Conservation (phyloP, 108 stramenopile species). For the Cyclotella distinguenda region DNA sequence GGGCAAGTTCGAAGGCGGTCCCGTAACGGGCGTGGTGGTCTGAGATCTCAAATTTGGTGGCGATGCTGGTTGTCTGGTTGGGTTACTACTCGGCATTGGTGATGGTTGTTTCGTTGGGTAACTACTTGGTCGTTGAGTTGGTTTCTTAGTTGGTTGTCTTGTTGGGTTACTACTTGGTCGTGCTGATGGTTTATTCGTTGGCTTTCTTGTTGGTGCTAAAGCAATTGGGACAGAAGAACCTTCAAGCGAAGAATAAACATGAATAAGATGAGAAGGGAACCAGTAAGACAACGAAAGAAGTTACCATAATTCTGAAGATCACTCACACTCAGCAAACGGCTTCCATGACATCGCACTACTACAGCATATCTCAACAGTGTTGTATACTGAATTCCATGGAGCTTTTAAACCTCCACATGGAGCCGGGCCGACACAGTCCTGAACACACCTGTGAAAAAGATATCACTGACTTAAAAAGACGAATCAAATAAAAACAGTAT, state of each 20-base stretch:
- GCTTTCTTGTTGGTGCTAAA: neutral
- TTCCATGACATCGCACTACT: constrained; percentile 26
- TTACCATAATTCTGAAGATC: neutral
- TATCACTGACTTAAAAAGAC: neutral
- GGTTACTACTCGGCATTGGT: no score
- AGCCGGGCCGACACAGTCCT: constrained; percentile 20
- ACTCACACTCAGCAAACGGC: constrained; percentile 21
- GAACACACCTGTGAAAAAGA: constrained; percentile 16
- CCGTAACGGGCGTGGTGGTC: no score
- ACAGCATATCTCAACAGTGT: constrained; percentile 13
- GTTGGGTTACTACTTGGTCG: neutral
- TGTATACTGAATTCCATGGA: constrained; percentile 6
- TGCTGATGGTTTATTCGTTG: neutral
- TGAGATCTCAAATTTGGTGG: no score
- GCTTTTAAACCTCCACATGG: constrained; percentile 12
- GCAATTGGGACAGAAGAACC: constrained; percentile 1
- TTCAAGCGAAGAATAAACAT: neutral
- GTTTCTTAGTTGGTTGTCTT: no score
- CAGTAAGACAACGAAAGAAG: neutral
- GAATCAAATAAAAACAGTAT: neutral
- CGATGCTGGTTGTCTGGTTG: no score
- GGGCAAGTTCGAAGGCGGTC: no score
- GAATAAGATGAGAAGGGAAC: no score
- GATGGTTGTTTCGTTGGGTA: no score
- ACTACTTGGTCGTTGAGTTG: no score